Evolutionary conservation across 2,329 filamentous ascomycete species (phyloP), one percentile per base, ranked within the genome.

Genomic region (Cladosporium sphaerospermum): DNA sequence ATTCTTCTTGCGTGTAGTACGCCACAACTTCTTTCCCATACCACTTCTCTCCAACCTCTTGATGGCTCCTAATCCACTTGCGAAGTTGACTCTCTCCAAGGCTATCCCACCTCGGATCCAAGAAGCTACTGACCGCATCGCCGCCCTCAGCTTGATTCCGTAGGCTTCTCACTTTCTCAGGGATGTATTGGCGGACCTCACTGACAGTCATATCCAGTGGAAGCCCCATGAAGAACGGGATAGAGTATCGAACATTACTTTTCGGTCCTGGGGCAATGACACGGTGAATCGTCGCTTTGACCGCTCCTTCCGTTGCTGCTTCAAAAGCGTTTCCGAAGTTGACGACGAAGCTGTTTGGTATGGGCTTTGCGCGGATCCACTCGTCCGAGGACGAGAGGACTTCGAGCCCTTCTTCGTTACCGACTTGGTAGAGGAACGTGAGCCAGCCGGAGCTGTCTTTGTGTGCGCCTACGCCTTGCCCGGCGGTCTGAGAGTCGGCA

Each of bases 381-480:
- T 63, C 56, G 1, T 76, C 77, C 0, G 62, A 60, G 39, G 71
- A 69, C 54, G 75, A 75, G 13, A 82, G 71, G 0, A 76, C 77
- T 59, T 82, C 75, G 0, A 82, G 67, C 0, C 79, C 76, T 37
- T 72, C 67, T 3, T 78, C 75, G 2, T 76, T 73, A 0, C 77
- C 80, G 6, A 80, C 78, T 62, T 85, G 82, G 1, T 82, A 74
- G 3, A 85, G 73, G 56, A 85, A 84, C 0, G 82, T 84, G 70
- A 81, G 80, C 79, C 80, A 84, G 3, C 81, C 81, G 0, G 79
- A 82, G 0, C 77, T 83, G 62, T 82, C 79, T 60, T 83, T 83
- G 67, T 84, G 81, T 1, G 81, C 76, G 0, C 81, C 81, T 1
- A 84, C 80, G 1, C 81, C 81, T 65, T 83, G 80, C 3, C 60